Conservation (phyloP, 306 rosid species). For the Cucurbita argyrosperma region DNA sequence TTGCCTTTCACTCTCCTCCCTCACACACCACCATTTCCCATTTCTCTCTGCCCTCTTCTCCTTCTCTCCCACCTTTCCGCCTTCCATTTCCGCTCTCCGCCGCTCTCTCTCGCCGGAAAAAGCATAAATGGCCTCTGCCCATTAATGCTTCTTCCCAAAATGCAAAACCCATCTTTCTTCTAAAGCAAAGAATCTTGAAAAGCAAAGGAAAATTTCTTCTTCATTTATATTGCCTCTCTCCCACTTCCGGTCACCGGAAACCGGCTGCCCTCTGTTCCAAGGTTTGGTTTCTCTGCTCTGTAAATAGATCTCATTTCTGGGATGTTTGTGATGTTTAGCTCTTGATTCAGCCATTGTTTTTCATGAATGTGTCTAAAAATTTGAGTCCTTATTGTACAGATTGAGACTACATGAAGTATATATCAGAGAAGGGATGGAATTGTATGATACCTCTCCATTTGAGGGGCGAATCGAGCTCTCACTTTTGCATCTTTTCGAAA, state of each 20-base stretch:
- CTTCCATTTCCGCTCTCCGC: neutral
- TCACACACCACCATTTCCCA: neutral
- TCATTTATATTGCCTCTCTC: neutral
- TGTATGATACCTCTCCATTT: conserved; percentile 59
- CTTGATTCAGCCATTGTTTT: neutral
- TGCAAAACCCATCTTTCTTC: neutral
- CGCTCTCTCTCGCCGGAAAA: neutral
- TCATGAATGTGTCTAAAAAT: neutral
- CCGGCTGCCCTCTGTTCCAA: neutral
- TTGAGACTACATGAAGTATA: conserved; percentile 42
- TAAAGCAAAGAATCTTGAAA: neutral
- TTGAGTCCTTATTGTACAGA: conserved; percentile 13
- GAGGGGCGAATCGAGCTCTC: conserved; percentile 51
- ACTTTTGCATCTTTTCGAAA: conserved; percentile 60
- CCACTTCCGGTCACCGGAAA: neutral
- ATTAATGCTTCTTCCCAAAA: neutral
- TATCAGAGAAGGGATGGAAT: conserved; percentile 47
- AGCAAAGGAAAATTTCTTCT: neutral
- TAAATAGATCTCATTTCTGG: neutral
- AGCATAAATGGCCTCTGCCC: neutral
- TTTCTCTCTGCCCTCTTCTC: neutral
- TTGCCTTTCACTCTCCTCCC: neutral
- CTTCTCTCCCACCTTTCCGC: neutral
- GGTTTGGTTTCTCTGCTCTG: neutral
- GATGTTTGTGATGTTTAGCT: neutral